Percentiles rank a stretch among this genome's conserved stretches.
phyloP scores from a whole-genome alignment of 331 rosid genomes.

The Quercus phellos region DNA sequence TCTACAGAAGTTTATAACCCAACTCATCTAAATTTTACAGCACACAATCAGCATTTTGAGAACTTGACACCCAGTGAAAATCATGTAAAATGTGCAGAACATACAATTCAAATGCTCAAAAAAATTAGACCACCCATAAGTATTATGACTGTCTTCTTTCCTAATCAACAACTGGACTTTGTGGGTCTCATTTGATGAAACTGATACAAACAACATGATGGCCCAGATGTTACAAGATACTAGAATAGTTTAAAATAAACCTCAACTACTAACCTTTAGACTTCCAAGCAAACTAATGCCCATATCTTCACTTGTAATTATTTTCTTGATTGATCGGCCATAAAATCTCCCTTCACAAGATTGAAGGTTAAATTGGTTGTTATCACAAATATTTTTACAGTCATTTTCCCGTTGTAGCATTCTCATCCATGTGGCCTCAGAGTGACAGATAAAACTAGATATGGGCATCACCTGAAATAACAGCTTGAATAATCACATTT shows the following conservation, averaged over 20 bases:
- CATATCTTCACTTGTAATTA: conserved; percentile 54
- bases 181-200: not conserved
- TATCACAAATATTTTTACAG: conserved; percentile 21
- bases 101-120: not conserved
- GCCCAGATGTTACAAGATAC: conserved; percentile 10
- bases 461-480: conserved; percentile 61
- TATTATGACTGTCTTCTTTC: not conserved
- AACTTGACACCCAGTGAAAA: not conserved
- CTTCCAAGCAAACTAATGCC: conserved; percentile 66
- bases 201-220: conserved; percentile 1
- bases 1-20: not conserved
- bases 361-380: conserved; percentile 30
- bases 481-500: not conserved
- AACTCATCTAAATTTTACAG: conserved; percentile 1
- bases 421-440: conserved; percentile 42
- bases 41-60: not conserved
- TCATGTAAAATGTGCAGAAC: not conserved
- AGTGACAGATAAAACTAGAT: conserved; percentile 39
- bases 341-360: conserved; percentile 40
- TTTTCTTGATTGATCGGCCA: conserved; percentile 43
- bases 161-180: not conserved
- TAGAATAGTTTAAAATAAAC: conserved; percentile 15
- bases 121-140: not conserved
- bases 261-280: conserved; percentile 54
- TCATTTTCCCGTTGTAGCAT: conserved; percentile 27